Conservation (phyloP, 2,329 filamentous ascomycete genomes). For the Aspergillus pseudotamarii region DNA sequence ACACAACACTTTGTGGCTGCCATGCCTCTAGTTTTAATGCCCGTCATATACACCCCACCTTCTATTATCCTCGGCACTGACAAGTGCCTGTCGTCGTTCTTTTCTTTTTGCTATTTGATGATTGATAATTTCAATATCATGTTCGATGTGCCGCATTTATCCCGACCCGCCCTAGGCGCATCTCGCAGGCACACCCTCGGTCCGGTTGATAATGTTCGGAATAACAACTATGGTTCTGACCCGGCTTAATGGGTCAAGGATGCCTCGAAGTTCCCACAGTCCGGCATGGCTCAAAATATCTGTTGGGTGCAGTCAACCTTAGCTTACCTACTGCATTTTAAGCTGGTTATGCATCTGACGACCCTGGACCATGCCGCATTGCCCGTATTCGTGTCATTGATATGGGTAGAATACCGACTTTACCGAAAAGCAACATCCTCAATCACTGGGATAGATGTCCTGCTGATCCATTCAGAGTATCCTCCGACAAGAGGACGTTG, state of each 20-base stretch:
- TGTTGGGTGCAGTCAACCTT: slow-evolving; percentile 6
- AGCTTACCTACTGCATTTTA: slow-evolving; percentile 7
- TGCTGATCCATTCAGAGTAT: slow-evolving; percentile 11
- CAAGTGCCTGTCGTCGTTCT: neutral
- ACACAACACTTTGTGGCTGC: slow-evolving; percentile 34
- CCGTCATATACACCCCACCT: slow-evolving; percentile 16
- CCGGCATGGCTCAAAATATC: slow-evolving; percentile 3
- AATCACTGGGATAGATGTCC: slow-evolving; percentile 8
- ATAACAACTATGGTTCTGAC: slow-evolving; percentile 13
- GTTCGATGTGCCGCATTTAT: neutral
- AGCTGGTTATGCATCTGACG: slow-evolving; percentile 16
- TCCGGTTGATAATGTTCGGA: slow-evolving; percentile 20
- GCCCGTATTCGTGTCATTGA: slow-evolving; percentile 19
- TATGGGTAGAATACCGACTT: slow-evolving; percentile 12
- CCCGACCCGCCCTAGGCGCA: slow-evolving; percentile 13
- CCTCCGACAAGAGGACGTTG: slow-evolving; percentile 5
- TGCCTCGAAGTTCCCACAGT: slow-evolving; percentile 2
- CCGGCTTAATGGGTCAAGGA: slow-evolving; percentile 16
- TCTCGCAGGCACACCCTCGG: slow-evolving; percentile 17
- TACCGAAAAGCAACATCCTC: slow-evolving; percentile 11
- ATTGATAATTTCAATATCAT: neutral
- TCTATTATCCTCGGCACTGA: neutral
- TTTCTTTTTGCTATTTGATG: slow-evolving; percentile 14
- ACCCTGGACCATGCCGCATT: slow-evolving; percentile 17
- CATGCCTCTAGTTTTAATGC: slow-evolving; percentile 36